Evolutionary conservation across 768 basidiomycete genomes (phyloP).

Genomic region (Mycena crocata): DNA sequence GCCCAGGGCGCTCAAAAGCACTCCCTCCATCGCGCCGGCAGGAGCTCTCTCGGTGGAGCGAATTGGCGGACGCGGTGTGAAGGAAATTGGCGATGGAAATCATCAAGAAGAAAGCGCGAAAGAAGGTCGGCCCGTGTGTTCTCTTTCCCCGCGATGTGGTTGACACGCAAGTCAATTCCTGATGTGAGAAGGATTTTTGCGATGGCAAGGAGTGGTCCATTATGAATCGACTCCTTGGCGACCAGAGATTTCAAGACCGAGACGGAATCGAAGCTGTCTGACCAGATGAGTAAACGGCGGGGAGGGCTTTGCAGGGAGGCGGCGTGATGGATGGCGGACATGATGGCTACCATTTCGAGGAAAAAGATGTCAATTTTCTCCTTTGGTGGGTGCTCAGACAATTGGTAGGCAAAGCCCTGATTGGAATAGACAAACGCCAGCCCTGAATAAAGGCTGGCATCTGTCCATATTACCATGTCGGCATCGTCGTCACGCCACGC

Average conservation of each 20-base stretch:
- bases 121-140: constrained; percentile 35
- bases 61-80: constrained; percentile 35
- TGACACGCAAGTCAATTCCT: constrained; percentile 31
- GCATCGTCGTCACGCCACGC: constrained; percentile 6
- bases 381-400: background rate
- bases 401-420: background rate
- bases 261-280: constrained; percentile 37
- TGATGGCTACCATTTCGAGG: constrained; percentile 24
- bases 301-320: constrained; percentile 30
- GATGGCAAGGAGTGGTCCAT: constrained; percentile 24
- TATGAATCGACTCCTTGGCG: constrained; percentile 21
- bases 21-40: constrained; percentile 34
- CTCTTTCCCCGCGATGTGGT: constrained; percentile 31
- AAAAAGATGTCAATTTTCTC: constrained; percentile 15
- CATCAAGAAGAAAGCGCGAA: constrained; percentile 33
- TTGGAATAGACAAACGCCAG: constrained; percentile 5
- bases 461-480: constrained; percentile 15
- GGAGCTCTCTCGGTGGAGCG: constrained; percentile 31
- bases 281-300: constrained; percentile 27
- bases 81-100: constrained; percentile 30
- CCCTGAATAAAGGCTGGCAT: constrained; percentile 2
- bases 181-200: constrained; percentile 26
- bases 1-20: constrained; percentile 34
- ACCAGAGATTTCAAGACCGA: constrained; percentile 27
- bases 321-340: constrained; percentile 34